These are phyloP conservation scores for Russula emetica DNA, from an alignment of 768 basidiomycete species.

Conservation along the genomic window DNA sequence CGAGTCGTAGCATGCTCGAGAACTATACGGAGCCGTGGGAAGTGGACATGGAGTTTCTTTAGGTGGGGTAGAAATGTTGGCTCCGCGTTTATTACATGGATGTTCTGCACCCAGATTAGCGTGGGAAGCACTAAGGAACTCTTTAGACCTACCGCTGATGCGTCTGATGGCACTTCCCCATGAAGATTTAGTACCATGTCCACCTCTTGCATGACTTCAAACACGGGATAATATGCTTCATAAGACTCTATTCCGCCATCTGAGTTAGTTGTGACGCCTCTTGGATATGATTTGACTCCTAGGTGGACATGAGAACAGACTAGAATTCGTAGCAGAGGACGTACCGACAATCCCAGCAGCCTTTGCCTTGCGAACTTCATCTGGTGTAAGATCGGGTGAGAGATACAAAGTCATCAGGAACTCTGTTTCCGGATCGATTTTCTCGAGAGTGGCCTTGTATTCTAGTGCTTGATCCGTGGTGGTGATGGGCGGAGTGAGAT, in stretches of 20 bases:
- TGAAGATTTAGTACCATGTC: slow-evolving; percentile 96
- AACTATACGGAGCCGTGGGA: slow-evolving; percentile 90
- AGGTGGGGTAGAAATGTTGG: slow-evolving; percentile 85
- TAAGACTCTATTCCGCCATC: slow-evolving; percentile 96
- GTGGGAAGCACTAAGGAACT: slow-evolving; percentile 1
- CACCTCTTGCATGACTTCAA: slow-evolving; percentile 88
- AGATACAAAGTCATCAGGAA: slow-evolving; percentile 97
- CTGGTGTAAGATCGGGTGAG: slow-evolving; percentile 84
- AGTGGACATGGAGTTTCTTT: slow-evolving; percentile 68
- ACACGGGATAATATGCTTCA: slow-evolving; percentile 87
- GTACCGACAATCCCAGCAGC: slow-evolving; percentile 69
- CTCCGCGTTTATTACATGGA: slow-evolving; percentile 92
- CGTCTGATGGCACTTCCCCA: slow-evolving; percentile 93
- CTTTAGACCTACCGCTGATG: slow-evolving; percentile 44
- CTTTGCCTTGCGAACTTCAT: slow-evolving; percentile 85
- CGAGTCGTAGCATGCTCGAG: slow-evolving; percentile 95
- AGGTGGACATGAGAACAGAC: not conserved
- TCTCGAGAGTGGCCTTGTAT: slow-evolving; percentile 73
- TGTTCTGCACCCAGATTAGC: slow-evolving; percentile 51
- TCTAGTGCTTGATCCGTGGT: slow-evolving; percentile 72
- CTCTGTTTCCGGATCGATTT: slow-evolving; percentile 70
- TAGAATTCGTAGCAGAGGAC: slow-evolving; percentile 9
- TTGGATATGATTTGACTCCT: slow-evolving; percentile 95
- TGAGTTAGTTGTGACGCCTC: slow-evolving; percentile 96
- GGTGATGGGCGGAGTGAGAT: slow-evolving; percentile 84